Percentiles rank a stretch among this genome's conserved stretches.
Evolutionary conservation across 2,329 filamentous ascomycete genomes (phyloP).

Genomic region (Phyllosticta capitalensis): DNA sequence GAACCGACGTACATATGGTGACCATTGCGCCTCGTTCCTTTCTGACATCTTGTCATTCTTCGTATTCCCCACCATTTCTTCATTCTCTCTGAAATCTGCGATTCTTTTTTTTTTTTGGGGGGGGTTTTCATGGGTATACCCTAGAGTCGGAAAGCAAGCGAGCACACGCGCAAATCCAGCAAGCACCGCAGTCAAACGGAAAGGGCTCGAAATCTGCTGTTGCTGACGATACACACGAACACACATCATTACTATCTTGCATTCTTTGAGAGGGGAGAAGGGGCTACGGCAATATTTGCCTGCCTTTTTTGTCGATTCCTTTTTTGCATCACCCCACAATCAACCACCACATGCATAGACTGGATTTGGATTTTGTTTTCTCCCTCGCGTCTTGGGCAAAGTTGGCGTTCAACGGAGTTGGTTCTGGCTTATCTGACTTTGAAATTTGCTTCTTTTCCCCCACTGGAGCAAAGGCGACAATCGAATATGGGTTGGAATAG

Average conservation of each 20-base stretch:
- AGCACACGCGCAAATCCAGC: neutral
- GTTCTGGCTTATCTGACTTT: too few species aligned
- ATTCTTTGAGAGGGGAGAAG: neutral
- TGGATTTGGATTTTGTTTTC: neutral
- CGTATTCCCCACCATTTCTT: neutral
- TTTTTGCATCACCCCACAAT: neutral
- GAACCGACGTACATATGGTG: neutral
- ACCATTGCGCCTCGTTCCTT: neutral
- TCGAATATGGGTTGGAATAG: too few species aligned
- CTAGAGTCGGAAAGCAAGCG: slow-evolving; percentile 8
- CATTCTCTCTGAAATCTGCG: neutral
- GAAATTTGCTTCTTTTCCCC: too few species aligned
- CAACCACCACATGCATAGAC: neutral
- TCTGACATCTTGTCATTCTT: neutral
- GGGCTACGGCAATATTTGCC: neutral
- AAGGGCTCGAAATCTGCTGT: neutral
- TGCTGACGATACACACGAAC: neutral
- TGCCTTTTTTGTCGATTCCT: neutral
- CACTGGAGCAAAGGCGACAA: too few species aligned
- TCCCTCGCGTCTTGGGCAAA: neutral
- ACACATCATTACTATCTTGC: neutral
- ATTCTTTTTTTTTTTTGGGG: neutral
- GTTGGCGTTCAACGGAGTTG: too few species aligned
- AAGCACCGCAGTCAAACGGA: neutral
- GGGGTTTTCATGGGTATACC: slow-evolving; percentile 9